Evolutionary conservation across 2,329 filamentous ascomycete species (phyloP).

Genomic region (Colletotrichum noveboracense): DNA sequence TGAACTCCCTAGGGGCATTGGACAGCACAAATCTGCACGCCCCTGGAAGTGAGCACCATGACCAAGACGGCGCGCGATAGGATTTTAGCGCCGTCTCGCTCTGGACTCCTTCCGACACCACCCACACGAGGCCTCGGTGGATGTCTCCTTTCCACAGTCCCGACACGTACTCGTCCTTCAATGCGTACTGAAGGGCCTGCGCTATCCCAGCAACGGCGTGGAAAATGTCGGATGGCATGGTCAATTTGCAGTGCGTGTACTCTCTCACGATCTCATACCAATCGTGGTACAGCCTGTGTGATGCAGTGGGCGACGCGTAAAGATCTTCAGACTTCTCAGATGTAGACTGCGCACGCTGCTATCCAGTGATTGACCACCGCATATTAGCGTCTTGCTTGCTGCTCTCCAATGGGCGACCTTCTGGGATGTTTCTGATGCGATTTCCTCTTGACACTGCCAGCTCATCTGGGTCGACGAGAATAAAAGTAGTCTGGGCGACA

Average conservation of each 20-base stretch:
- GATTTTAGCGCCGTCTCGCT: fast-evolving
- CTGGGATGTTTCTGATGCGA: not conserved
- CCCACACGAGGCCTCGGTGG: fast-evolving
- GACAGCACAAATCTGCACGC: not conserved
- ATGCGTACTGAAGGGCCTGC: fast-evolving
- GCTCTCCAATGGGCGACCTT: fast-evolving
- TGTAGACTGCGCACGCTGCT: not conserved
- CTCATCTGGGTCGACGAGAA: fast-evolving
- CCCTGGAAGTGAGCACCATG: fast-evolving
- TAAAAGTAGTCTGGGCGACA: fast-evolving
- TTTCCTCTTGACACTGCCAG: not conserved
- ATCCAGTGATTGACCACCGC: not conserved
- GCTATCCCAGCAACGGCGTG: not conserved
- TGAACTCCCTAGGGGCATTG: not conserved
- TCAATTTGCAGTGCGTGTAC: not conserved
- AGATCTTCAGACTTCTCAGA: not conserved
- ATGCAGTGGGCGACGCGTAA: fast-evolving
- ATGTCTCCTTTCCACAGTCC: not conserved
- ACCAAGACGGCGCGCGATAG: fast-evolving
- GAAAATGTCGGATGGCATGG: not conserved
- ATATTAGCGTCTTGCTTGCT: fast-evolving
- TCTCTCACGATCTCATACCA: not conserved
- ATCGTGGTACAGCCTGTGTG: fast-evolving
- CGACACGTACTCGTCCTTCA: fast-evolving
- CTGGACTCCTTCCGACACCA: not conserved